A percentile compares a stretch with the other conserved stretches of the same genome.
These are phyloP conservation scores for Cornus kousa DNA, from an alignment of 148 eudicot genomes.

Conservation along the genomic window DNA sequence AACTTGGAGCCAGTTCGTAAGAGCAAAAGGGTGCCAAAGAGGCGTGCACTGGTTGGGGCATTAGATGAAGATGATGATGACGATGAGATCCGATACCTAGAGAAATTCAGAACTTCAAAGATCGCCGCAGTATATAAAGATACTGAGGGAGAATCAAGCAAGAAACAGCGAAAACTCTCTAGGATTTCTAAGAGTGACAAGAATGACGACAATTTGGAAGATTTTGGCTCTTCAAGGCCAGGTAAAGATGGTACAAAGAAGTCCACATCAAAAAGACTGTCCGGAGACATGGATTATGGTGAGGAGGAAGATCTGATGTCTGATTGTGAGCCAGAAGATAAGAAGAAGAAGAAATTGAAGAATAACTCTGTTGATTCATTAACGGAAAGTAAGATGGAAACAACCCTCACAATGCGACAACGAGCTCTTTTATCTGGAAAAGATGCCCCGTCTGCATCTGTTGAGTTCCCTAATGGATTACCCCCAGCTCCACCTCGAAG, in stretches of 20 bases:
- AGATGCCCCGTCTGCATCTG: conserved; percentile 57
- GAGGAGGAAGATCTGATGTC: conserved; percentile 41
- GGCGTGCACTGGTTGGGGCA: conserved; percentile 49
- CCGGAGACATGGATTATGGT: conserved; percentile 52
- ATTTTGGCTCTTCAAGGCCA: conserved; percentile 26
- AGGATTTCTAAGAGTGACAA: conserved; percentile 40
- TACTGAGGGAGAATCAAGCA: conserved; percentile 53
- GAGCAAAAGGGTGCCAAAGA: conserved; percentile 72
- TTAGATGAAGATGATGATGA: conserved; percentile 86
- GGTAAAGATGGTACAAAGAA: conserved; percentile 48
- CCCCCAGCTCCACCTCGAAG: conserved; percentile 86
- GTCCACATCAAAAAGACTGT: conserved; percentile 34
- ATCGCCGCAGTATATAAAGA: conserved; percentile 39
- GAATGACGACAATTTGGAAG: conserved; percentile 31
- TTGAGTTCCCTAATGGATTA: conserved; percentile 89
- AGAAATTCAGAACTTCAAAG: conserved; percentile 69
- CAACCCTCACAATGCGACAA: conserved; percentile 80
- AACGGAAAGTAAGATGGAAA: conserved; percentile 61
- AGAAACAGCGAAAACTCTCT: conserved; percentile 50
- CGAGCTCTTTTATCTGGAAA: conserved; percentile 73
- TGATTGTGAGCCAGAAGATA: conserved; percentile 54
- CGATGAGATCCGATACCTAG: conserved; percentile 87
- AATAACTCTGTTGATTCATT: conserved; percentile 48
- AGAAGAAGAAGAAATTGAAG: conserved; percentile 55
- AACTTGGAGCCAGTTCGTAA: conserved; percentile 59